These are phyloP conservation scores for Asterophora parasitica DNA, from an alignment of 768 basidiomycete species.

Conservation along the genomic window DNA sequence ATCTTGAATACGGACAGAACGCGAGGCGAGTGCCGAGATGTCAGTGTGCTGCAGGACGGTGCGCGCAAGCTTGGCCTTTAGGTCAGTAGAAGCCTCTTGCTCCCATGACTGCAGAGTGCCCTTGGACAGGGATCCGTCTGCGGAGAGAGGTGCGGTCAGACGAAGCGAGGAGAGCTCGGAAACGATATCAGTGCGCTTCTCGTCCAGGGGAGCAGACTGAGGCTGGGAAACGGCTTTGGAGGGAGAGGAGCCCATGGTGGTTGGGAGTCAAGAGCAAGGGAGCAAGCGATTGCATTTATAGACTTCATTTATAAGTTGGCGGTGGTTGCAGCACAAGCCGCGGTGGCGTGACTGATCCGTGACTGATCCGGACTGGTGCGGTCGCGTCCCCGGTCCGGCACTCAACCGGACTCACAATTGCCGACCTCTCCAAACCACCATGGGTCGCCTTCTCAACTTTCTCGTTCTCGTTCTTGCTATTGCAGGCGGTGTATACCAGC, in stretches of 20 bases:
- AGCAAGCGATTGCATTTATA: too few species aligned
- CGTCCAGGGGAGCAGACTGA: conserved; percentile 24
- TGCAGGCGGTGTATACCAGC: conserved; percentile 40
- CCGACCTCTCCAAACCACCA: too few species aligned
- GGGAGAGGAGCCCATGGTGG: conserved; percentile 25
- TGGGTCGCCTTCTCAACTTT: conserved; percentile 23
- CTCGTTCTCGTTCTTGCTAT: conserved; percentile 34
- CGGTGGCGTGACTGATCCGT: too few species aligned
- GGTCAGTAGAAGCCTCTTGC: conserved; percentile 41
- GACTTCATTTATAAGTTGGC: too few species aligned
- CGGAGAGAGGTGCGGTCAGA: conserved; percentile 39
- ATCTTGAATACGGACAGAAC: conserved; percentile 57
- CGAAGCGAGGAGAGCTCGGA: conserved; percentile 29
- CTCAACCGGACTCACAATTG: too few species aligned
- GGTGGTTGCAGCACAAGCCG: too few species aligned
- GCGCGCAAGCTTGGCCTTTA: conserved; percentile 70
- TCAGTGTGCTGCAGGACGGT: conserved; percentile 69
- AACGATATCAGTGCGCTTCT: conserved; percentile 28
- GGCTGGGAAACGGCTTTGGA: conserved; percentile 22
- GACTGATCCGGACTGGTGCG: neutral
- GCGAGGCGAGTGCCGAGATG: conserved; percentile 60
- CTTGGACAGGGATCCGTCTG: conserved; percentile 57
- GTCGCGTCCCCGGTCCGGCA: neutral
- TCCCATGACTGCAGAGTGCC: conserved; percentile 69
- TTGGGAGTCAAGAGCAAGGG: neutral